phyloP scores from a whole-genome alignment of 106 monocot genomes.

The Amphibolis antarctica region DNA sequence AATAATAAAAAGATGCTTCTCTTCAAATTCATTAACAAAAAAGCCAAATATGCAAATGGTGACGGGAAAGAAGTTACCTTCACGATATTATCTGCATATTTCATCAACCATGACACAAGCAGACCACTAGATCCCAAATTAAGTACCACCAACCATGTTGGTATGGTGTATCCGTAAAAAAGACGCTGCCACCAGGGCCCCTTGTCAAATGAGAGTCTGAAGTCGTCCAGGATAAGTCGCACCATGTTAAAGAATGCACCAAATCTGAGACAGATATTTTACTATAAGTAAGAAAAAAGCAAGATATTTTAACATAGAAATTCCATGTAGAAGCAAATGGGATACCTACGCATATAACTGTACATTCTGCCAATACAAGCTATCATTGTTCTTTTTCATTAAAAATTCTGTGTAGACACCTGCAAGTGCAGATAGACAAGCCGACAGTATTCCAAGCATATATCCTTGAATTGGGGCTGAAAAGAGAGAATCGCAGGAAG shows the following conservation, averaged over 20 bases:
- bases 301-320: not conserved
- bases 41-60: not conserved
- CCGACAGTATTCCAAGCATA: conserved; percentile 73
- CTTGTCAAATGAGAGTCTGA: conserved; percentile 67
- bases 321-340: not conserved
- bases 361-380: conserved; percentile 92
- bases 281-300: not conserved
- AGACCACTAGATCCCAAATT: conserved; percentile 88
- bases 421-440: conserved; percentile 97
- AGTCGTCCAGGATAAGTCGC: conserved; percentile 74
- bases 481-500: conserved; percentile 67
- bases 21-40: no score
- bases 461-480: conserved; percentile 88
- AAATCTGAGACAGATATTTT: conserved; percentile 42
- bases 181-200: conserved; percentile 91
- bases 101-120: conserved; percentile 97
- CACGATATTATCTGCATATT: conserved; percentile 95
- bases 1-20: no score
- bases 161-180: conserved; percentile 67
- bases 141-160: conserved; percentile 88
- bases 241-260: conserved; percentile 85
- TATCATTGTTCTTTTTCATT: conserved; percentile 97
- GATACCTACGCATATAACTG: conserved; percentile 74
- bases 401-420: conserved; percentile 94
- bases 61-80: conserved; percentile 34